Evolutionary conservation across 2,329 filamentous ascomycete genomes (phyloP), one percentile per base, ranked within the genome.

Genomic region (Hypoxylon sp.): DNA sequence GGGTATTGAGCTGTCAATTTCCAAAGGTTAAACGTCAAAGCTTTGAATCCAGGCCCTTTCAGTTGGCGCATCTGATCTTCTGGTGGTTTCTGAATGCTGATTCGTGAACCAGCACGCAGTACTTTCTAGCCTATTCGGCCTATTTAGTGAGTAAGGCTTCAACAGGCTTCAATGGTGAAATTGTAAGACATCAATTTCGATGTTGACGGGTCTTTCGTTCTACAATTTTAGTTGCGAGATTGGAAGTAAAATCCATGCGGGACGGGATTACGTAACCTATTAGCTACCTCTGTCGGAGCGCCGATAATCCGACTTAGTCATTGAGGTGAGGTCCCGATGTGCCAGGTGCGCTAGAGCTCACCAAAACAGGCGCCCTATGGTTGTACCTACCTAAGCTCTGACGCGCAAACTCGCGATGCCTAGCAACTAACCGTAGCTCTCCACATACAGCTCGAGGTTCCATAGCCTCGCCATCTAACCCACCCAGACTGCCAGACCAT

Each of bases 351-450:
- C 29, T 57, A 37, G 37, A 64, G 55, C 62, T 59, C 27, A 42
- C 61, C 44, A 39, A 47, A 48, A 46, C 27, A 62, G 29, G 17
- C 52, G 55, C 39, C 60, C 39, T 4, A 29, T 31, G 21, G 3
- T 47, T 39, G 39, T 56, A 56, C 52, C 52, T 44, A 48, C 55
- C 63, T 70, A 55, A 71, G 67, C 72, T 72, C 66, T 69, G 69
- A 74, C 71, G 72, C 73, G 73, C 73, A 75, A 74, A 73, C 71
- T 71, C 72, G 72, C 73, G 73, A 73, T 75, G 73, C 73, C 73
- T 74, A 66, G 73, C 70, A 68, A 62, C 27, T 29, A 64, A 68
- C 59, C 51, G 48, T 59, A 72, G 70, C 70, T 70, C 70, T 71
- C 70, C 70, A 68, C 53, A 58, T 62, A 69, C 51, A 68, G 60